A percentile compares a stretch with the other conserved stretches of the same genome.
These are phyloP conservation scores for Apiotrichum siamense DNA, from an alignment of 1,284 basidiomycete species.

Conservation along the genomic window DNA sequence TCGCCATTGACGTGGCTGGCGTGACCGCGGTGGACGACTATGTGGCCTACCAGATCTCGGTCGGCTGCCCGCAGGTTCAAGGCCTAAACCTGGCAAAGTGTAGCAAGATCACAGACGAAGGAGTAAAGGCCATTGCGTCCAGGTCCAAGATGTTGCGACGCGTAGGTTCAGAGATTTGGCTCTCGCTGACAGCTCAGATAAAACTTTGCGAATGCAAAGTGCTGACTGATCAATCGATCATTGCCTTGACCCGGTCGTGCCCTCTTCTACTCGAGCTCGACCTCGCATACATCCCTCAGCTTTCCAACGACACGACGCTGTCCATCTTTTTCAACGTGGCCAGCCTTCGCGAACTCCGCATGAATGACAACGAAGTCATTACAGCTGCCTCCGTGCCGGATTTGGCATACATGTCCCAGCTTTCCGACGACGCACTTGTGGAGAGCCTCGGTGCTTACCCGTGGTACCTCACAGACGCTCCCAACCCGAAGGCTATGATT, in stretches of 20 bases:
- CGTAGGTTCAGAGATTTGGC: constrained; percentile 33
- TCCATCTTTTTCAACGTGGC: constrained; percentile 74
- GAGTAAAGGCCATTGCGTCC: constrained; percentile 68
- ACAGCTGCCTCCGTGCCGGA: constrained; percentile 84
- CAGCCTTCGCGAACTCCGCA: constrained; percentile 84
- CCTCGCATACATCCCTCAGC: constrained; percentile 71
- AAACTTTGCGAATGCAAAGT: constrained; percentile 73
- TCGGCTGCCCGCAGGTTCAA: constrained; percentile 69
- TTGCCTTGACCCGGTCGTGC: constrained; percentile 71
- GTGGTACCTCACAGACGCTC: constrained; percentile 11
- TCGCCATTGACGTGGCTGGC: constrained; percentile 82
- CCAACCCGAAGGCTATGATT: constrained; percentile 7
- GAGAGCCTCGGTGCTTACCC: constrained; percentile 8
- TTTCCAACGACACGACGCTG: constrained; percentile 72
- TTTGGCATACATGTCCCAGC: constrained; percentile 47
- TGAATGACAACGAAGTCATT: constrained; percentile 72
- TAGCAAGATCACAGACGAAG: constrained; percentile 69
- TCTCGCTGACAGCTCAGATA: constrained; percentile 53
- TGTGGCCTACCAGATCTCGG: constrained; percentile 65
- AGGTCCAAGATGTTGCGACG: constrained; percentile 68
- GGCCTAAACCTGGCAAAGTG: constrained; percentile 90
- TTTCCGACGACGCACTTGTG: constrained; percentile 15
- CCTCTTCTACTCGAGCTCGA: constrained; percentile 90
- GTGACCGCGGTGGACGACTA: constrained; percentile 64
- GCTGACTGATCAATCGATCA: constrained; percentile 74